Evolutionary conservation across 179 eudicot genomes (phyloP).

Genomic region (Beta corolliflora): DNA sequence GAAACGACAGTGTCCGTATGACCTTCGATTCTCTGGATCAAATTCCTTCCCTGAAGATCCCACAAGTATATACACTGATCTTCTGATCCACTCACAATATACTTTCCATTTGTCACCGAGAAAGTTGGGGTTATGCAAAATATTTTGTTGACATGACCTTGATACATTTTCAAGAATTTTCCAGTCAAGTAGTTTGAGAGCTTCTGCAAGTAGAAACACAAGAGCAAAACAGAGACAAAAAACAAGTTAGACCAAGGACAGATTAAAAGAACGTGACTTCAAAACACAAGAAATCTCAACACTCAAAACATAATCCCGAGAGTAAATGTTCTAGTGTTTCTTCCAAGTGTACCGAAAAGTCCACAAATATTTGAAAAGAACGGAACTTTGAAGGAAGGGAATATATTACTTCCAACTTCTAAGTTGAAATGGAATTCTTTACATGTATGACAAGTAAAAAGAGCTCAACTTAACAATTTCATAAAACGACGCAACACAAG

Average conservation of each 20-base stretch:
- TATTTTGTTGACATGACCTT: conserved; percentile 62
- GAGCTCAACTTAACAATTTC: too few relatives aligned
- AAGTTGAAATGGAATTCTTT: too few relatives aligned
- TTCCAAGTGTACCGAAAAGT: too few relatives aligned
- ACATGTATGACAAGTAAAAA: too few relatives aligned
- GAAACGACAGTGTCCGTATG: conserved; percentile 84
- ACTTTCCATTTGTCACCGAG: conserved; percentile 79
- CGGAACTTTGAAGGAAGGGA: too few relatives aligned
- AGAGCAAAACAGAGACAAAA: not conserved
- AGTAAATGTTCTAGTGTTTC: too few relatives aligned
- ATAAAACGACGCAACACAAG: not conserved
- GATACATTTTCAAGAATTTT: conserved; percentile 70
- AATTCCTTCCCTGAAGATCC: conserved; percentile 76
- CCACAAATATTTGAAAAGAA: too few relatives aligned
- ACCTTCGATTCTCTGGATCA: conserved; percentile 90
- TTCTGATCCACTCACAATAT: conserved; percentile 94
- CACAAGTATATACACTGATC: conserved; percentile 84
- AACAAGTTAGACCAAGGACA: too few relatives aligned
- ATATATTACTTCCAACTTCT: too few relatives aligned
- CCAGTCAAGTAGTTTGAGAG: conserved; percentile 79
- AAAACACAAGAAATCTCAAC: too few relatives aligned
- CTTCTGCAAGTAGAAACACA: conserved; percentile 54
- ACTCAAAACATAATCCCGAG: too few relatives aligned
- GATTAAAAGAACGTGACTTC: too few relatives aligned
- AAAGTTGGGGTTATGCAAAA: conserved; percentile 80